Base-by-base conservation (phyloP, 2,329 filamentous ascomycete genomes). In the Penicillium vulpinum region DNA sequence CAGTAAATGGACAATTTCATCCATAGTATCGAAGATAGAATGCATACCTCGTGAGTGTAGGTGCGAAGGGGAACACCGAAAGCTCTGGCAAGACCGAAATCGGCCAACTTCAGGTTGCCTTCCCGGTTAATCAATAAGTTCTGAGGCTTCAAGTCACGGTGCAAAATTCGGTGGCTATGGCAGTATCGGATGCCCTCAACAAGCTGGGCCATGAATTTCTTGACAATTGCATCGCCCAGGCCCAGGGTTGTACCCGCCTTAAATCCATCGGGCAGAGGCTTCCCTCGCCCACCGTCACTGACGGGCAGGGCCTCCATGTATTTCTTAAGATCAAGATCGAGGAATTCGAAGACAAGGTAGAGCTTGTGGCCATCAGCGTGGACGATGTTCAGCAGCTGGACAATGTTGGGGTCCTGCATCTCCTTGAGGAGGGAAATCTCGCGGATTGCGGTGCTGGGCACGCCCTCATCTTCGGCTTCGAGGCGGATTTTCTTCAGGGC, bases 401-500 rank as follows among this genome's bases (percentile, higher is more conserved):
- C 90, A 69, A 96, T 94, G 77, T 93, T 95, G 60, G 89, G 88
- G 74, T 96, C 89, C 73, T 88, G 88, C 90, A 96, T 92, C 77
- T 96, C 92, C 77, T 96, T 96, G 69, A 96, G 86, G 41, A 96
- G 84, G 26, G 91, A 95, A 70, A 96, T 96, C 76, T 96, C 92
- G 68, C 92, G 91, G 70, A 96, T 96, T 64, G 92, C 92, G 3
- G 92, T 96, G 70, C 88, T 92, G 3, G 92, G 92, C 18, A 96
- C 91, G 65, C 92, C 92, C 74, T 96, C 92, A 79, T 96, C 92
- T 80, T 96, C 92, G 61, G 92, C 91, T 73, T 96, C 92, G 68
- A 96, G 88, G 62, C 92, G 89, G 70, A 96, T 96, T 81, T 96
- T 96, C 83, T 96, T 96, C 66, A 96, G 81, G 22, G 92, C 92